Evolutionary conservation across 257 asterid genomes (phyloP), one percentile per base, ranked within the genome.

Genomic region (Primulina huaijiensis): DNA sequence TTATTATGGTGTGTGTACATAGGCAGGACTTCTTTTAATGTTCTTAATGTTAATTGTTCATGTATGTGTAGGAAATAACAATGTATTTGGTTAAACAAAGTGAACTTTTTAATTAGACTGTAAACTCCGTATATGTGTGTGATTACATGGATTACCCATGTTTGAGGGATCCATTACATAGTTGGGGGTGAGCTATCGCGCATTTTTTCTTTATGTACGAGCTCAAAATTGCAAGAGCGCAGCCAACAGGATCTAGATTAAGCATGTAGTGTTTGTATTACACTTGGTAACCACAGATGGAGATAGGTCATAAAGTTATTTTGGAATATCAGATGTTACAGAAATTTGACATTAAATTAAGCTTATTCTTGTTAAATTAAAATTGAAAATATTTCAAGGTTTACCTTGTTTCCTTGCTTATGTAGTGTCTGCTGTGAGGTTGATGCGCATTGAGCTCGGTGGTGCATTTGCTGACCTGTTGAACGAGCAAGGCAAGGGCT

Each of bases 381-480:
- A 76, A 40, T 23, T 21, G 58, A 1, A 12, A 21, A 23, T 12
- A 0, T 72, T 50, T 66, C 70, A 59, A 52, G 59, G 16, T 34
- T 63, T 25, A 25, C 69, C 20, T 68, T 38, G 2, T 67, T 53
- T 70, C 38, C 9, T 38, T 30, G 57, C 56, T 64, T 74, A 40
- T 59, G 37, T 73, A 92, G 98, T 92, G 17, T 79, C 97, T 80
- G 96, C 96, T 19, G 98, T 92, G 81, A 90, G 97, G 75, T 82
- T 92, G 83, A 90, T 92, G 98, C 90, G 97, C 46, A 87, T 92
- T 76, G 85, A 90, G 85, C 68, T 85, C 19, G 97, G 97, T 65
- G 98, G 98, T 20, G 97, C 97, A 65, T 92, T 92, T 80, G 89
- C 98, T 53, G 98, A 92, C 80, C 92, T 92, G 62, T 78, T 92